Percentiles rank a stretch among this genome's conserved stretches.
Evolutionary conservation across 192 early-diverging fungal species (phyloP).

Genomic region (Pilobolus umbonatus): DNA sequence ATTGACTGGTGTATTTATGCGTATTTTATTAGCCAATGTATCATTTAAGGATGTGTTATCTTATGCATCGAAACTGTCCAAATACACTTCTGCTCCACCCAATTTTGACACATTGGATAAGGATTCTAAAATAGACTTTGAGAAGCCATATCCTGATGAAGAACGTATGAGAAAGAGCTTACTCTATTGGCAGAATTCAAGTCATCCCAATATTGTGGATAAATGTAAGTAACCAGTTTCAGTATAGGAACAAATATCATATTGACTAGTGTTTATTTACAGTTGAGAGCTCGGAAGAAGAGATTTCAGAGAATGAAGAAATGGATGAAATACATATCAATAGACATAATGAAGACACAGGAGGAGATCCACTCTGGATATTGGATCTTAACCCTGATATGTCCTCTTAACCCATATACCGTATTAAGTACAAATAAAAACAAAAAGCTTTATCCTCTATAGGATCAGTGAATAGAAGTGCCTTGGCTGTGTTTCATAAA

Average conservation of each 20-base stretch:
- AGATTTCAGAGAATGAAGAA: slow-evolving; percentile 26
- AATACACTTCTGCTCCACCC: slow-evolving; percentile 50
- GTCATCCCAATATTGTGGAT: slow-evolving; percentile 33
- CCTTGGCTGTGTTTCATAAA: no score
- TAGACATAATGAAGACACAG: slow-evolving; percentile 17
- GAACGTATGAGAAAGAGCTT: slow-evolving; percentile 47
- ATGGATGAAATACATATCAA: slow-evolving; percentile 10
- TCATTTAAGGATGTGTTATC: slow-evolving; percentile 44
- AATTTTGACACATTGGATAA: slow-evolving; percentile 38
- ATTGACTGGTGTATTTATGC: neutral
- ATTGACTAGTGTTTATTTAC: neutral
- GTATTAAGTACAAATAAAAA: no score
- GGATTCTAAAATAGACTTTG: slow-evolving; percentile 43
- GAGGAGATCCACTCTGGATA: slow-evolving; percentile 28
- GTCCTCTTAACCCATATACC: slow-evolving; percentile 20
- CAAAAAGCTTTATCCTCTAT: no score
- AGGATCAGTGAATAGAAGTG: no score
- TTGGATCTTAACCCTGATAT: slow-evolving; percentile 42
- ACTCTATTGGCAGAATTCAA: slow-evolving; percentile 43
- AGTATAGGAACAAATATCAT: neutral
- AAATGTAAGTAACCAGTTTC: slow-evolving; percentile 23
- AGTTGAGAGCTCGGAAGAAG: slow-evolving; percentile 33
- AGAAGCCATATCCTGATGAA: slow-evolving; percentile 52
- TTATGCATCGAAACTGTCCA: slow-evolving; percentile 46
- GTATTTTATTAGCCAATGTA: slow-evolving; percentile 27